Conservation (phyloP, 2,329 filamentous ascomycete genomes). For the Beauveria caledonica region DNA sequence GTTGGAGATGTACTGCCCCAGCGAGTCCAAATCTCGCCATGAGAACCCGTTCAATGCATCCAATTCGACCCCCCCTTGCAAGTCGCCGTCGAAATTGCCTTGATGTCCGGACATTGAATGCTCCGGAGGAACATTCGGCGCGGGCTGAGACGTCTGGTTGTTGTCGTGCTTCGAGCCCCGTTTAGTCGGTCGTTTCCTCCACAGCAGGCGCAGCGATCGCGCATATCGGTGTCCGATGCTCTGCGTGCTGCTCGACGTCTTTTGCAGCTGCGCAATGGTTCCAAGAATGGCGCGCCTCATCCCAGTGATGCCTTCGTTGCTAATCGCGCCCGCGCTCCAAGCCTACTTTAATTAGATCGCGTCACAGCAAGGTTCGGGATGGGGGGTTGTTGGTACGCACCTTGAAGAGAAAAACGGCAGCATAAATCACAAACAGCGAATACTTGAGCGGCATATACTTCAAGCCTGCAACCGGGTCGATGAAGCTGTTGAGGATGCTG, state of each 20-base stretch:
- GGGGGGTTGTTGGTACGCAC: constrained; percentile 28
- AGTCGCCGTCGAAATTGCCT: constrained; percentile 12
- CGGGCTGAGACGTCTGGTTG: constrained; percentile 16
- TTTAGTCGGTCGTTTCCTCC: constrained; percentile 33
- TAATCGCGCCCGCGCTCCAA: constrained; percentile 50
- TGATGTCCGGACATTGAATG: constrained; percentile 7
- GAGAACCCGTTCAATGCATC: constrained; percentile 48
- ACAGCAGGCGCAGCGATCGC: constrained; percentile 50
- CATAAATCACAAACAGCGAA: constrained; percentile 55
- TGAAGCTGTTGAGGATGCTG: constrained; percentile 49
- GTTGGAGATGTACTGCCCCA: constrained; percentile 42
- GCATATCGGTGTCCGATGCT: constrained; percentile 55
- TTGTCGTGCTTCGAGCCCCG: constrained; percentile 12
- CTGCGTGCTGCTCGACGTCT: constrained; percentile 48
- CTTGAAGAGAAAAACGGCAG: constrained; percentile 58
- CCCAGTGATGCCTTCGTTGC: constrained; percentile 42
- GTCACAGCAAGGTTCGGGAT: not conserved
- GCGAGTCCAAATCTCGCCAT: constrained; percentile 52
- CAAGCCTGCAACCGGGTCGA: constrained; percentile 49
- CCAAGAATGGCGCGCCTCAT: constrained; percentile 50
- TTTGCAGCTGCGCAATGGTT: constrained; percentile 51
- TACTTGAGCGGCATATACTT: constrained; percentile 58
- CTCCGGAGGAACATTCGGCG: constrained; percentile 21
- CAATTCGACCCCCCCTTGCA: constrained; percentile 27
- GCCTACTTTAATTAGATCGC: constrained; percentile 26